Percentiles rank a stretch among this genome's conserved stretches.
These are phyloP conservation scores for Rhododendron ferrugineum DNA, from an alignment of 148 eudicot species.

Conservation along the genomic window DNA sequence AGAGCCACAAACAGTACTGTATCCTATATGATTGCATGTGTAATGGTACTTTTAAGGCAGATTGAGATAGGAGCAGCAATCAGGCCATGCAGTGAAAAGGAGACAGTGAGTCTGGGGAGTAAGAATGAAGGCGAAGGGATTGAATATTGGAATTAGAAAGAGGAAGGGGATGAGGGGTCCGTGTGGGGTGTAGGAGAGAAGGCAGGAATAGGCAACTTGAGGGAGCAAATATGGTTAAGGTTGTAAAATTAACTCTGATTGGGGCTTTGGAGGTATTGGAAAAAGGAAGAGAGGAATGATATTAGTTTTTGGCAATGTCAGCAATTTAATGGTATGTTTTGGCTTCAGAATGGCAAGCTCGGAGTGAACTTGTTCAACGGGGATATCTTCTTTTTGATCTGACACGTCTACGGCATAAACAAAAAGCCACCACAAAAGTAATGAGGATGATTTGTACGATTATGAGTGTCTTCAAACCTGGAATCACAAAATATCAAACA, in stretches of 20 bases:
- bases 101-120: constrained; percentile 49
- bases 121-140: constrained; percentile 64
- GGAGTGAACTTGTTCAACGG: constrained; percentile 14
- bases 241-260: constrained; percentile 54
- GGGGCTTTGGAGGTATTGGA: constrained; percentile 21
- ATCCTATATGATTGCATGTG: constrained; percentile 58
- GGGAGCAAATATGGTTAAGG: constrained; percentile 52
- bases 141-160: constrained; percentile 56
- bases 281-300: constrained; percentile 49
- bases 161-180: constrained; percentile 51
- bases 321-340: constrained; percentile 53
- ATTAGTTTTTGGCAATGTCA: constrained; percentile 31
- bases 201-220: constrained; percentile 47
- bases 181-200: constrained; percentile 45
- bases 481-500: constrained; percentile 11
- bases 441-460: constrained; percentile 48
- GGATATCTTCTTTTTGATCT: constrained; percentile 42
- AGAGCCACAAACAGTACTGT: constrained; percentile 52
- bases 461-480: constrained; percentile 67
- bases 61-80: constrained; percentile 20
- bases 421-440: constrained; percentile 28
- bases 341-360: constrained; percentile 12
- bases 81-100: constrained; percentile 62
- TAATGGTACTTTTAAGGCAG: constrained; percentile 32
- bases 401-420: constrained; percentile 32